Percentiles rank a stretch among this genome's conserved stretches.
Conservation (phyloP, 805 yeast species). For the Sugiyamaella valdiviana region DNA sequence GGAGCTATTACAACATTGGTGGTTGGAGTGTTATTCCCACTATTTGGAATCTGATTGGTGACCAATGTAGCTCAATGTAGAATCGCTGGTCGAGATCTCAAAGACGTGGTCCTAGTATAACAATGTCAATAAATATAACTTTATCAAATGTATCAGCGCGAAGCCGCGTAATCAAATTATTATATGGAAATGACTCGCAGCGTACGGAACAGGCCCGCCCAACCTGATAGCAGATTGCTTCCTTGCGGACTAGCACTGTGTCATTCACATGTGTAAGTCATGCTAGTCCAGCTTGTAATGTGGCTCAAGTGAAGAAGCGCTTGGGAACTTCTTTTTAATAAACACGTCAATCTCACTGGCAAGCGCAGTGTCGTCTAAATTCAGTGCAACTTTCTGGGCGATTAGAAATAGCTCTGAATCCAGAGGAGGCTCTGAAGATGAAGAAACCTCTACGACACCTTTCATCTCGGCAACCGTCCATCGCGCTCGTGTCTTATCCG, state of each 20-base stretch:
- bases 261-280: no score
- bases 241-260: no score
- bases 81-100: neutral
- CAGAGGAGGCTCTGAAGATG: neutral
- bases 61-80: neutral
- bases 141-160: no score
- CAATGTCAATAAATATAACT: neutral
- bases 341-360: neutral
- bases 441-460: neutral
- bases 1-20: slow-evolving; percentile 44
- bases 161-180: no score
- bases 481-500: slow-evolving; percentile 18
- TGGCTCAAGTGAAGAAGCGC: no score
- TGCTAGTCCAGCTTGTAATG: no score
- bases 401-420: neutral
- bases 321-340: neutral
- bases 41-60: neutral
- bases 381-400: neutral
- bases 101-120: neutral
- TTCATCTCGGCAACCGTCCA: slow-evolving; percentile 18
- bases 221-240: no score
- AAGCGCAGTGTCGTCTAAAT: neutral
- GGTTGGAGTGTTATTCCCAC: slow-evolving; percentile 16
- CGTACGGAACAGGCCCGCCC: no score
- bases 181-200: no score